These are phyloP conservation scores for Brassica balearica DNA, from an alignment of 441 rosid genomes.

Conservation along the genomic window DNA sequence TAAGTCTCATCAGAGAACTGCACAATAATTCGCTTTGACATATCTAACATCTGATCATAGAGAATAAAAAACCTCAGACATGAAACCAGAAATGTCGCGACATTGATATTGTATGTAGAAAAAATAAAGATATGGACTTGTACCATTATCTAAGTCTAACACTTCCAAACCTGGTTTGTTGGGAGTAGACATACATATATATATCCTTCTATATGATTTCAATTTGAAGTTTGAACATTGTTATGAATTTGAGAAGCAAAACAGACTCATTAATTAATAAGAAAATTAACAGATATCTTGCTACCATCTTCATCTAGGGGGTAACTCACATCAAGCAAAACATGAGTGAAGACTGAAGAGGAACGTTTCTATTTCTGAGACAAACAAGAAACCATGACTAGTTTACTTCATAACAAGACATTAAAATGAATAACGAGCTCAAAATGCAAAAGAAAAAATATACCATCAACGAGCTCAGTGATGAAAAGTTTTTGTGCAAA, in stretches of 20 bases:
- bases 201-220: not conserved
- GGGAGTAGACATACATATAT: not conserved
- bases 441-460: not conserved
- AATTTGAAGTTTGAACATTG: not conserved
- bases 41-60: not conserved
- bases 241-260: slow-evolving; percentile 11
- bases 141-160: not conserved
- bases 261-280: not conserved
- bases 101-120: not conserved
- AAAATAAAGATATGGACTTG: too few relatives aligned
- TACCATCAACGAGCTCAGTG: not conserved
- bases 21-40: slow-evolving; percentile 2
- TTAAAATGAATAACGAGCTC: not conserved
- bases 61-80: not conserved
- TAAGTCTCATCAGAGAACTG: not conserved
- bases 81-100: not conserved
- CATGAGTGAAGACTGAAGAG: slow-evolving; percentile 6
- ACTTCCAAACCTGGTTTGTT: not conserved
- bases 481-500: too few relatives aligned
- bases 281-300: not conserved
- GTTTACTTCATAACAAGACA: not conserved
- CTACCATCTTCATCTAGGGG: slow-evolving; percentile 1
- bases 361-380: not conserved
- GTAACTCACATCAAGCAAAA: not conserved
- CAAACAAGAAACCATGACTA: slow-evolving; percentile 5